Base-by-base conservation (phyloP, 352 stramenopile species). In the Globisporangium iwayamae region DNA sequence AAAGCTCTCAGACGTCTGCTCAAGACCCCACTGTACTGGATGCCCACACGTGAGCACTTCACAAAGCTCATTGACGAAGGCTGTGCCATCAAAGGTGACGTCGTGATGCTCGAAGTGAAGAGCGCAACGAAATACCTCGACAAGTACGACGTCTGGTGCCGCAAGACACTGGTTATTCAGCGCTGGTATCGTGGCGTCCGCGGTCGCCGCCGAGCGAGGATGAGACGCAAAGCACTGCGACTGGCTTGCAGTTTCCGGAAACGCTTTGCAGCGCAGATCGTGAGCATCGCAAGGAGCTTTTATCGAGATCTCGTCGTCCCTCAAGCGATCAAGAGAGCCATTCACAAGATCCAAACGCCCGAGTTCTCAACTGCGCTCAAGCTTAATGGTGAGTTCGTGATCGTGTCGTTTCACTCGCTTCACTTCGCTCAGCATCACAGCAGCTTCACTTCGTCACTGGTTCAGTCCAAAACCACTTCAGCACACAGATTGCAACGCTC, bases 21-120 rank as follows among this genome's bases (percentile, higher is more conserved):
- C 47, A 81, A 86, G 41, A 74, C 74, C 4, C 81, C 81, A 0
- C 53, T 90, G 4, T 91, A 94, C 53, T 70, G 72, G 25, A 69
- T 94, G 41, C 64, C 58, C 1, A 78, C 71, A 0, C 77, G 80
- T n/a, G 63, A 74, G 10, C 63, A 68, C 7, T 87, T 92, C 56
- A 71, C 66, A 0, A 61, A 68, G 3, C 67, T 90, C 2, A 84
- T 94, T 41, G 52, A 64, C n/a, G 81, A 87, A 30, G 83, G 77
- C 0, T 71, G 83, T 14, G 50, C 66, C 11, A 68, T 92, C 5
- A 84, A 83, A 55, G 83, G 85, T 11, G 85, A 92, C 39, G 79
- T 92, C 4, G 81, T 94, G 0, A 65, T 89, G 52, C 70, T 94
- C 8, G 83, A 91, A 72, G 72, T 88, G 2, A 87, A 83, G 46